phyloP scores from a whole-genome alignment of 495 filamentous ascomycete genomes.

The Hypoxylon lienhwacheense region DNA sequence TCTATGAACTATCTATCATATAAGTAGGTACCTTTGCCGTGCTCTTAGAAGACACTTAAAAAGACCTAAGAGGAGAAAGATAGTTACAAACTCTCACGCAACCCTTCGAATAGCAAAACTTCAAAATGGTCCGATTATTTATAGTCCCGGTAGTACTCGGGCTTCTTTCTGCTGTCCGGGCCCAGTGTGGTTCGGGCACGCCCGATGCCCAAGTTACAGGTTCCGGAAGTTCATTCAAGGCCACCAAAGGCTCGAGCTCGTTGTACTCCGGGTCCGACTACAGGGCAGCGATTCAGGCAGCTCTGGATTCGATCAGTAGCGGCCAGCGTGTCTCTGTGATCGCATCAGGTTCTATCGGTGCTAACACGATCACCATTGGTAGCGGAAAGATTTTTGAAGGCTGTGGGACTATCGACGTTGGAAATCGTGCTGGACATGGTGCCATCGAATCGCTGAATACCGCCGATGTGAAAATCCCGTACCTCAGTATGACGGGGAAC shows the following conservation, averaged over 20 bases:
- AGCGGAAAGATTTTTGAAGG: conserved; percentile 53
- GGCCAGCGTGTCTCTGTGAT: conserved; percentile 62
- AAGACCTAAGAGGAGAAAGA: not conserved
- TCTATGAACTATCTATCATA: not conserved
- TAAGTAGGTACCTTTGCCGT: not conserved
- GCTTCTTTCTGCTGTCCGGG: conserved; percentile 32
- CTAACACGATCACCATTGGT: conserved; percentile 52
- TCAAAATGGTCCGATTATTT: conserved; percentile 13
- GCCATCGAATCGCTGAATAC: conserved; percentile 48
- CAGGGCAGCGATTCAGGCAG: conserved; percentile 47
- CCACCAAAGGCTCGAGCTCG: conserved; percentile 34
- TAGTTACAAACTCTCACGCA: too few relatives aligned
- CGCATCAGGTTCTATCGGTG: conserved; percentile 59
- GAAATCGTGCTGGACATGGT: conserved; percentile 43
- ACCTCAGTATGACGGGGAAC: conserved; percentile 50
- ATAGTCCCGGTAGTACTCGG: conserved; percentile 36
- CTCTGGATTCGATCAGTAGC: conserved; percentile 52
- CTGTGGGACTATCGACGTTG: conserved; percentile 53
- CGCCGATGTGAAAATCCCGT: conserved; percentile 45
- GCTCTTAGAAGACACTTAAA: not conserved
- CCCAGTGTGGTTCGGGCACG: conserved; percentile 46
- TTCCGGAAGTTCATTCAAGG: conserved; percentile 41
- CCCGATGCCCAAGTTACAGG: conserved; percentile 47
- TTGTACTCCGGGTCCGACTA: conserved; percentile 51
- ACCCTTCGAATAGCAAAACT: not conserved